phyloP scores from a whole-genome alignment of 2,329 filamentous ascomycete species.

The Aspergillus ochraceus region DNA sequence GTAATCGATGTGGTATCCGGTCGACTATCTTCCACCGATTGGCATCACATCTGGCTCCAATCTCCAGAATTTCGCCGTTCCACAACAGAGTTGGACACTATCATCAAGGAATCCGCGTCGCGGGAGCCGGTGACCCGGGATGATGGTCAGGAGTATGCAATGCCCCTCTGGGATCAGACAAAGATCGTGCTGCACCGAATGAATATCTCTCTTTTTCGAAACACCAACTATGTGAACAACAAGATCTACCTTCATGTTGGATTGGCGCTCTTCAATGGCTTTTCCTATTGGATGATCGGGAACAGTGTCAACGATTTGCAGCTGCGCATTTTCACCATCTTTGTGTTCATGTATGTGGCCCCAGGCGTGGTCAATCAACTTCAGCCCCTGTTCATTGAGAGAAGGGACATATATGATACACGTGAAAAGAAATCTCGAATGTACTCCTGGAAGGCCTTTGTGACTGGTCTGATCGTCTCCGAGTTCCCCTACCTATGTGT shows the following conservation, averaged over 20 bases:
- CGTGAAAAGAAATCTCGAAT: constrained; percentile 1
- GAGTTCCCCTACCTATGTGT: background rate
- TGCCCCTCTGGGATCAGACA: background rate
- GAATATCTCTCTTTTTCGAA: background rate
- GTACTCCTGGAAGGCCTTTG: background rate
- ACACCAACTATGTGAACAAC: constrained; percentile 1
- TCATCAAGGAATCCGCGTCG: background rate
- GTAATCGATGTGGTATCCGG: constrained; percentile 1
- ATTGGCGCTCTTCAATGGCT: background rate
- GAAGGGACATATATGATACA: background rate
- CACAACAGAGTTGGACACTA: background rate
- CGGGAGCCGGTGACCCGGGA: background rate
- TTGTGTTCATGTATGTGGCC: background rate
- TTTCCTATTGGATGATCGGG: background rate
- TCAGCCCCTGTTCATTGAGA: constrained; percentile 1
- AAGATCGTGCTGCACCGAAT: background rate
- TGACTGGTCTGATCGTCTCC: constrained; percentile 1
- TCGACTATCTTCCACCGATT: background rate
- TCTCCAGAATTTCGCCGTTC: background rate
- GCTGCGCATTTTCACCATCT: background rate
- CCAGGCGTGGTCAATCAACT: background rate
- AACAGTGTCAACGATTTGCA: background rate
- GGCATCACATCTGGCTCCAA: constrained; percentile 1
- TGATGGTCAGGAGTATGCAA: background rate
- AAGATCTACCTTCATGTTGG: background rate